These are phyloP conservation scores for Backusella tarrabulga DNA, from an alignment of 192 early-diverging fungal genomes.

Conservation along the genomic window DNA sequence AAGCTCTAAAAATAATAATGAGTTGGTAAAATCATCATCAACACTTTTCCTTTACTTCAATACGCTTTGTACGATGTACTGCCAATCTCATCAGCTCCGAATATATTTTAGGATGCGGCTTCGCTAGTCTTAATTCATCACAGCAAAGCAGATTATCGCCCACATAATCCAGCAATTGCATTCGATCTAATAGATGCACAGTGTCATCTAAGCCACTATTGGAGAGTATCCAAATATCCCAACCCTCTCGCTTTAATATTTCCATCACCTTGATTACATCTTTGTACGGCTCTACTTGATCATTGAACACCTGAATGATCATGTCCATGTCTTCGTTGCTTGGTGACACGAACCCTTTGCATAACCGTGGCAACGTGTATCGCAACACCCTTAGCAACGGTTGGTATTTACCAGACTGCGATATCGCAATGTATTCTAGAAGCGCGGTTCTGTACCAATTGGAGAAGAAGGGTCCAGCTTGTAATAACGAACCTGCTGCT, in stretches of 20 bases:
- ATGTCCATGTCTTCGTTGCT: neutral
- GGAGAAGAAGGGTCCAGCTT: neutral
- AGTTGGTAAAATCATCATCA: too few species aligned
- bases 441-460: neutral
- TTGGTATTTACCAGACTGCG: neutral
- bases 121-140: constrained; percentile 28
- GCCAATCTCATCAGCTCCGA: constrained; percentile 24
- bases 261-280: neutral
- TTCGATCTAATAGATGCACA: neutral
- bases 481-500: neutral
- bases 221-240: constrained; percentile 36
- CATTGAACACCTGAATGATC: neutral
- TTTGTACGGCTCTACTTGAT: neutral
- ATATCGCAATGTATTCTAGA: neutral
- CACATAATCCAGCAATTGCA: neutral
- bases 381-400: neutral
- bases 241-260: neutral
- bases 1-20: constrained; percentile 21
- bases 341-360: neutral
- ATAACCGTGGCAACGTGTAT: neutral
- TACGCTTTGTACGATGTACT: constrained; percentile 24
- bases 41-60: constrained; percentile 22
- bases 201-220: constrained; percentile 12
- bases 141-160: constrained; percentile 29
- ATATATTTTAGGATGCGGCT: constrained; percentile 38